These are phyloP conservation scores for Lentinula novae-zelandiae DNA, from an alignment of 1,284 basidiomycete species.

Conservation along the genomic window DNA sequence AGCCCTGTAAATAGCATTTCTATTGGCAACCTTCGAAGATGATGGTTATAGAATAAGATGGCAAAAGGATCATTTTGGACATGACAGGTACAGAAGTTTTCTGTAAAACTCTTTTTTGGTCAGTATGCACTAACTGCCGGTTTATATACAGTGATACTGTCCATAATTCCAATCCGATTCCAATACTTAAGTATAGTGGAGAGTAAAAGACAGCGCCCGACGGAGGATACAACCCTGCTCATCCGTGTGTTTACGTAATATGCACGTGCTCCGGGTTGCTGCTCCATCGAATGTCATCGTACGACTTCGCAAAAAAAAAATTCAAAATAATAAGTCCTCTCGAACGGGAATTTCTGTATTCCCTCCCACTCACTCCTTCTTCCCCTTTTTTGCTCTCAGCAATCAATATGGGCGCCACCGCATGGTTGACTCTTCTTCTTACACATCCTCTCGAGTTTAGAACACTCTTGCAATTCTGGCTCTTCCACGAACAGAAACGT, in stretches of 20 bases:
- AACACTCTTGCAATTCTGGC: constrained; percentile 71
- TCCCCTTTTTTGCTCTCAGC: neutral
- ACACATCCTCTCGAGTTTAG: constrained; percentile 78
- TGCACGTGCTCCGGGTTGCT: neutral
- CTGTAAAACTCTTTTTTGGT: too few species aligned
- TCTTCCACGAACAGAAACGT: constrained; percentile 77
- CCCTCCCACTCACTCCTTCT: neutral
- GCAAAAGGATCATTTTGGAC: neutral
- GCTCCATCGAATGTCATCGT: neutral
- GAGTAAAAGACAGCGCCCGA: too few species aligned
- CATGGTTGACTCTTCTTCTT: constrained; percentile 60
- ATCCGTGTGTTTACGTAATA: neutral
- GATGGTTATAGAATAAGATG: too few species aligned
- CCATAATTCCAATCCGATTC: too few species aligned
- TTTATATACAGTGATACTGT: too few species aligned
- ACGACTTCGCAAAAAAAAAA: neutral
- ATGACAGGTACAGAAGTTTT: neutral
- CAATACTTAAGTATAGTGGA: too few species aligned
- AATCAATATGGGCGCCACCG: constrained; percentile 31
- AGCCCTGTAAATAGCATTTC: neutral
- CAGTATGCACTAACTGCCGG: too few species aligned
- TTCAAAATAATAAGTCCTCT: neutral
- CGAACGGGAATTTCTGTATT: neutral
- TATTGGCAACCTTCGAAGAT: too few species aligned
- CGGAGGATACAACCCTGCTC: too few species aligned